Conservation (phyloP, 1,139 yeast species). For the Hansenula sp. region DNA sequence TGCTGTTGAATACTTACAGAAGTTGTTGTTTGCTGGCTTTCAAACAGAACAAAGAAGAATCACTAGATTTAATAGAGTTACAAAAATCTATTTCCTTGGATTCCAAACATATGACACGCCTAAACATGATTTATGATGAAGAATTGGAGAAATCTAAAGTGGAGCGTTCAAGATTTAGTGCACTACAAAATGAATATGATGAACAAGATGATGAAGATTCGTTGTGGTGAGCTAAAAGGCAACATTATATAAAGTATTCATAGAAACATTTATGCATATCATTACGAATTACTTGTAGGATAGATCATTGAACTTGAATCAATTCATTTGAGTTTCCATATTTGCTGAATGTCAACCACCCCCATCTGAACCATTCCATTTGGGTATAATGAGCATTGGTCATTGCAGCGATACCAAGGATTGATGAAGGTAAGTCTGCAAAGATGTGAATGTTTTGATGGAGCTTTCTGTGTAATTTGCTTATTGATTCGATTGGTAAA, state of each 20-base stretch:
- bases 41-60: constrained; percentile 8
- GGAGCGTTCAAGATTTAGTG: constrained; percentile 14
- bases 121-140: background rate
- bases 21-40: background rate
- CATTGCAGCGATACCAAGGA: constrained; percentile 72
- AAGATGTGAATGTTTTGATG: constrained; percentile 27
- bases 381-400: constrained; percentile 80
- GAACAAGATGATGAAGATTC: constrained; percentile 34
- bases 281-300: background rate
- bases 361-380: constrained; percentile 93
- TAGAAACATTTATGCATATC: constrained; percentile 4
- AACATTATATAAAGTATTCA: constrained; percentile 4
- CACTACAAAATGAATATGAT: constrained; percentile 25
- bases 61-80: background rate
- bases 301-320: constrained; percentile 16
- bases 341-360: constrained; percentile 78
- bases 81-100: constrained; percentile 1
- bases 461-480: constrained; percentile 14
- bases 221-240: constrained; percentile 22
- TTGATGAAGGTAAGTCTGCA: constrained; percentile 54
- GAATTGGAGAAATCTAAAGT: constrained; percentile 2
- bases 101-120: background rate
- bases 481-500: background rate
- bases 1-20: background rate
- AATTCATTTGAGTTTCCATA: constrained; percentile 65